phyloP scores from a whole-genome alignment of 1,284 basidiomycete species.

The Calocybe gambosa region DNA sequence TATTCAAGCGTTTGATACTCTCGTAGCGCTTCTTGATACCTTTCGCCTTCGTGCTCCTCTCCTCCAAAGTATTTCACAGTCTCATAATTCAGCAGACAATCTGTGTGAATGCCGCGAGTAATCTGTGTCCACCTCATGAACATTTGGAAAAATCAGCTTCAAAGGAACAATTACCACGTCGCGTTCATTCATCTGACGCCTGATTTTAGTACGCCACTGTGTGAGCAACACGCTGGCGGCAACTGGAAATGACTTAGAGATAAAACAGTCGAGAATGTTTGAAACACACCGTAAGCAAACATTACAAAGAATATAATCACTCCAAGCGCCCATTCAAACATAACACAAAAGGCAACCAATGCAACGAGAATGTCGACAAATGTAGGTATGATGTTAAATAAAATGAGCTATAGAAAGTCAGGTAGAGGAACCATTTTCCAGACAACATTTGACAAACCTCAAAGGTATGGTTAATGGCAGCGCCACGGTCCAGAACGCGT shows the following conservation, averaged over 20 bases:
- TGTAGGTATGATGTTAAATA: conserved; percentile 79
- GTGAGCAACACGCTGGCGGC: conserved; percentile 63
- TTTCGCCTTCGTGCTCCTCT: conserved; percentile 71
- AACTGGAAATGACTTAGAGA: conserved; percentile 33
- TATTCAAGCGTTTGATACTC: conserved; percentile 75
- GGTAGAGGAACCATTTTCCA: not conserved
- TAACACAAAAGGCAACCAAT: conserved; percentile 55
- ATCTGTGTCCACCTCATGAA: conserved; percentile 29
- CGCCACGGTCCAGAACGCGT: conserved; percentile 83
- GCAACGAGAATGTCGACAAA: conserved; percentile 74
- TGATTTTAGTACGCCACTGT: conserved; percentile 63
- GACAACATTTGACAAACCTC: conserved; percentile 43
- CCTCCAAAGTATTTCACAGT: conserved; percentile 83
- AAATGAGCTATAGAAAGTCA: conserved; percentile 41
- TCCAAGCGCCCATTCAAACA: conserved; percentile 66
- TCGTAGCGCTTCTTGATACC: conserved; percentile 69
- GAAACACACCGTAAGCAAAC: conserved; percentile 59
- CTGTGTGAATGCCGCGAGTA: conserved; percentile 75
- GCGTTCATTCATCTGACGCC: conserved; percentile 73
- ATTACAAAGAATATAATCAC: conserved; percentile 72
- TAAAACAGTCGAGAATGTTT: conserved; percentile 1
- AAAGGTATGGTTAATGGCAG: conserved; percentile 81
- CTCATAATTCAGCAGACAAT: conserved; percentile 78
- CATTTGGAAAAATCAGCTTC: conserved; percentile 1
- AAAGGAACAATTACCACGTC: conserved; percentile 41